Evolutionary conservation across 2,329 filamentous ascomycete genomes (phyloP), one percentile per base, ranked within the genome.

Genomic region (Botryosphaeria dothidea): DNA sequence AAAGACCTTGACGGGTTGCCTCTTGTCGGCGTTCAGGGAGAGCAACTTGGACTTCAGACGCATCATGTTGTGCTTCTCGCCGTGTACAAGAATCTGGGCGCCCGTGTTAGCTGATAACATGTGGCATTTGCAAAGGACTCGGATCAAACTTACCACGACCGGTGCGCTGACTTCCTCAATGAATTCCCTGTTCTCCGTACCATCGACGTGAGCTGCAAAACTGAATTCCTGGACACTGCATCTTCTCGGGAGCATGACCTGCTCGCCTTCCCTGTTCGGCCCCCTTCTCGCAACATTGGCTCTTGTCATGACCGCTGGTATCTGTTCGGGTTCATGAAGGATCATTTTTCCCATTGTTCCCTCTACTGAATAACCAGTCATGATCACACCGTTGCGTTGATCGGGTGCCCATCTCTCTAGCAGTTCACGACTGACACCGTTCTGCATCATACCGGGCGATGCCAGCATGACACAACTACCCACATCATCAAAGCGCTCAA

Each of bases 51-150:
- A 97, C 77, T 97, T 97, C 29, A 99, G 83, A 62, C 95, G 89
- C 85, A 95, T 97, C 93, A 98, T 98, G 75, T 98, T 97, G 75
- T 97, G 92, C 72, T 95, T 93, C 75, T 99, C 95, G 64, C 95
- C 95, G 71, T 99, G 95, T 2, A 99, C 95, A 34, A 99, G 86
- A 66, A 99, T 97, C 91, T 94, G 25, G 11, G 15, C 3, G 31
- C 45, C 3, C 17, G 4, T 19, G n/a, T 57, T 19, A 25, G 45
- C 15, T 5, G 29, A 63, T 68, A 43, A 34, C 62, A n/a, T 21
- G 13, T 17, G 9, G 31, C 8, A 8, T 15, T 4, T 45, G 9
- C n/a, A n/a, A 21, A 34, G 29, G 38, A 13, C 38, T 41, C 25
- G 21, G 21, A 38, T 21, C 34, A 27, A 41, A 89, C 91, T 82